Base-by-base conservation (phyloP, 345 rosid species). In the Salix dunnii region DNA sequence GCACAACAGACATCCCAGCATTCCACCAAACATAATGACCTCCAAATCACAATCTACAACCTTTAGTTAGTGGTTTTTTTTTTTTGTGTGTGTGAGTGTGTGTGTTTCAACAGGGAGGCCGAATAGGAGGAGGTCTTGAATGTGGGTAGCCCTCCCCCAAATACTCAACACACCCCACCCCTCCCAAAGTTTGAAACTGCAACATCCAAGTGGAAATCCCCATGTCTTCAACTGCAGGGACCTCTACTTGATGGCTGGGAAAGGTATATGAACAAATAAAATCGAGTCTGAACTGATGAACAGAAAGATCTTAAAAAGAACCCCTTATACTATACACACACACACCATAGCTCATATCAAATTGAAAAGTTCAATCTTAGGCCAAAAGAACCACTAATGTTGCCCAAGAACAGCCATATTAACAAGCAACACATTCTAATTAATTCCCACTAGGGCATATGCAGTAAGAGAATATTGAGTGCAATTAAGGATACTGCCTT, bases 401-500 rank as follows among this genome's bases (percentile, higher is more conserved):
- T 35, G 43, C 76, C 51, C 30, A 43, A 51, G 38, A 71, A 43
- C 46, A 40, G 49, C 18, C 73, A 25, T 10, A 21, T 28, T 13
- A 5, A 23, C 21, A 66, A 46, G 36, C 17, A 76, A 9, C 7
- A 6, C 8, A 55, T 53, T 31, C 61, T 20, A 64, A 11, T 9
- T 20, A 21, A 11, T 9, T 14, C 18, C 49, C 3, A 28, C 8
- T 3, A 17, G 48, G 46, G 20, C 30, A 69, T 31, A 51, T 16
- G 35, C 25, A 48, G 27, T 13, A 71, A 38, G 31, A 73, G 66
- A 76, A 46, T 16, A 43, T 68, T 12, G 9, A 71, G 67, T 62
- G 72, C 70, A 74, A 61, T 33, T 66, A 84, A 91, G 99, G 99
- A 95, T 95, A 95, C 99, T 91, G 86, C 99, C 97, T 89, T 95